Evolutionary conservation across 306 rosid species (phyloP).

Genomic region (Lupinus albus): DNA sequence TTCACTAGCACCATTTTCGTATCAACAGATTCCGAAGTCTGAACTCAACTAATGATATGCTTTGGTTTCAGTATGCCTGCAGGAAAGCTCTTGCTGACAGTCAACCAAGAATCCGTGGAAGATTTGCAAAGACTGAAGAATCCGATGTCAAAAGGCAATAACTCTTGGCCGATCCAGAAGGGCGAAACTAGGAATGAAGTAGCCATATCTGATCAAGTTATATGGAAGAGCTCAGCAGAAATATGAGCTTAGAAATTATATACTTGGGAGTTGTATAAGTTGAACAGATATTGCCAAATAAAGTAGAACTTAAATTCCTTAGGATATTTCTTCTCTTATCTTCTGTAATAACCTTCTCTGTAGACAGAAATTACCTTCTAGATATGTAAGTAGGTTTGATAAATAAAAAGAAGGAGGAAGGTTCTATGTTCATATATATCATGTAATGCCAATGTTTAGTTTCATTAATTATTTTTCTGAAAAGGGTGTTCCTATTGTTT

Average conservation of each 20-base stretch:
- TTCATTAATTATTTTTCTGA: background rate
- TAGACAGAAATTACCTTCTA: slow-evolving; percentile 33
- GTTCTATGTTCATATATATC: slow-evolving; percentile 44
- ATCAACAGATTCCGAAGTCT: slow-evolving; percentile 3
- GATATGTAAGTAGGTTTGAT: slow-evolving; percentile 75
- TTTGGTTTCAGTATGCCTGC: slow-evolving; percentile 79
- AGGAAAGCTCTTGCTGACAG: slow-evolving; percentile 99
- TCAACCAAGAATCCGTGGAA: slow-evolving; percentile 97
- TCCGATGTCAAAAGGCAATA: slow-evolving; percentile 60
- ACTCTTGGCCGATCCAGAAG: slow-evolving; percentile 33
- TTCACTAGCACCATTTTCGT: slow-evolving; percentile 10
- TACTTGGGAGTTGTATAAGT: slow-evolving; percentile 28
- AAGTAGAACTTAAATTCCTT: slow-evolving; percentile 36
- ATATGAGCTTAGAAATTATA: slow-evolving; percentile 27
- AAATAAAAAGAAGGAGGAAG: slow-evolving; percentile 47
- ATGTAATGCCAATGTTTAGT: slow-evolving; percentile 39
- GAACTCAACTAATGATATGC: slow-evolving; percentile 23
- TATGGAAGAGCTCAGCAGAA: slow-evolving; percentile 38
- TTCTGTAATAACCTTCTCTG: slow-evolving; percentile 45
- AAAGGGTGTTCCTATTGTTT: background rate
- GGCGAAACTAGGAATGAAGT: slow-evolving; percentile 46
- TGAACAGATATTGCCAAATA: slow-evolving; percentile 44
- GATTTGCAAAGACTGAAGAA: slow-evolving; percentile 94
- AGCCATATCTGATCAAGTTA: slow-evolving; percentile 42
- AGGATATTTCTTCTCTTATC: slow-evolving; percentile 46